Conservation (phyloP, 805 yeast species). For the Teunomyces tritomae region DNA sequence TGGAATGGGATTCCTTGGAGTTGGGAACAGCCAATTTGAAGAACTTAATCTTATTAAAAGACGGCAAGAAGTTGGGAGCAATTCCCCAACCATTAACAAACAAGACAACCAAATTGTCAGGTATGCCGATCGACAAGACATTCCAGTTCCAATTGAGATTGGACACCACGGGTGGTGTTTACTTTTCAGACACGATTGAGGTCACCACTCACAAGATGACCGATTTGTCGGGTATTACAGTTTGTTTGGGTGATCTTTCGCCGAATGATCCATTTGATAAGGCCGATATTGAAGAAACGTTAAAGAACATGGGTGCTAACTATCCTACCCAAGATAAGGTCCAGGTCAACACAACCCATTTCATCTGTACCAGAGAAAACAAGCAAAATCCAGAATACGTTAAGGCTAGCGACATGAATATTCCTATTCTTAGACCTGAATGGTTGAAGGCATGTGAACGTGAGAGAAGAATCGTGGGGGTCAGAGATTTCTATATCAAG, state of each 20-base stretch:
- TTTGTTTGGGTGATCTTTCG: constrained; percentile 81
- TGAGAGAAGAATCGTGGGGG: constrained; percentile 90
- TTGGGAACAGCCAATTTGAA: constrained; percentile 80
- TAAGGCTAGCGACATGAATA: constrained; percentile 79
- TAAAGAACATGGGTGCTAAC: constrained; percentile 74
- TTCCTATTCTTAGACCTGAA: constrained; percentile 93
- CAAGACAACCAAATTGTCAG: constrained; percentile 83
- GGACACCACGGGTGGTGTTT: constrained; percentile 88
- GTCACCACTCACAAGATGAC: constrained; percentile 94
- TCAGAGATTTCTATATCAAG: constrained; percentile 76
- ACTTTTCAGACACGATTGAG: constrained; percentile 60
- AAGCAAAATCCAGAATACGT: constrained; percentile 67
- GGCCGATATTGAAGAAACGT: constrained; percentile 59
- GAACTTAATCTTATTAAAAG: constrained; percentile 74
- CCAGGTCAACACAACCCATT: constrained; percentile 91
- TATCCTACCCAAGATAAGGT: constrained; percentile 69
- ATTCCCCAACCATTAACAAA: constrained; percentile 81
- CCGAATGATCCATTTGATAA: constrained; percentile 44
- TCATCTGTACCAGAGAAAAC: constrained; percentile 62
- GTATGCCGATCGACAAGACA: constrained; percentile 81
- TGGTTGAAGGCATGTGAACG: constrained; percentile 93
- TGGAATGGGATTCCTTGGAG: constrained; percentile 88
- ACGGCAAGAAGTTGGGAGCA: constrained; percentile 67
- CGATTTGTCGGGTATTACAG: constrained; percentile 87
- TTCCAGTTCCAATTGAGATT: constrained; percentile 78